Percentiles rank a stretch among this genome's conserved stretches.
phyloP scores from a whole-genome alignment of 306 rosid genomes.

The Hylodesmum podocarpum region DNA sequence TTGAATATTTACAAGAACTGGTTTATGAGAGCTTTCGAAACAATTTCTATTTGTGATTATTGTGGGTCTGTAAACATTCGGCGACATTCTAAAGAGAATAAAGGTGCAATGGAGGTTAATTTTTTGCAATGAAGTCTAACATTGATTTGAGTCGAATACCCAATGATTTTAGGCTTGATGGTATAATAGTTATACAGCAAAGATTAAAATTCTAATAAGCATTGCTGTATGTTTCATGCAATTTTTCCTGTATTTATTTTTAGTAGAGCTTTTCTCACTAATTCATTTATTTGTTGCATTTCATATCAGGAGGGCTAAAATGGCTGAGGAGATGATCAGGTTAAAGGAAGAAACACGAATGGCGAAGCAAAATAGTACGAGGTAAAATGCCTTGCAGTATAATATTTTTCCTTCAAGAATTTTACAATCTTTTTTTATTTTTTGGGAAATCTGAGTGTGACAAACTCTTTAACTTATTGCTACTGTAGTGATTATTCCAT shows the following conservation, averaged over 20 bases:
- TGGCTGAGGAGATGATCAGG: constrained; percentile 44
- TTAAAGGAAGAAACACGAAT: constrained; percentile 40
- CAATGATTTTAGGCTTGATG: neutral
- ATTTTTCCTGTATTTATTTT: neutral
- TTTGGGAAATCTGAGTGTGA: constrained; percentile 22
- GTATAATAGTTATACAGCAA: neutral
- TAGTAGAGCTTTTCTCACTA: neutral
- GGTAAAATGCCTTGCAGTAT: constrained; percentile 31
- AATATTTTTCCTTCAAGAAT: neutral
- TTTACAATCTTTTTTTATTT: constrained; percentile 11
- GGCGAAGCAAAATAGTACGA: constrained; percentile 29
- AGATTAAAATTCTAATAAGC: constrained; percentile 5
- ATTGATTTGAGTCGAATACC: neutral
- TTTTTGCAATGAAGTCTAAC: neutral
- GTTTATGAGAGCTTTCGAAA: neutral
- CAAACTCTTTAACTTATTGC: constrained; percentile 16
- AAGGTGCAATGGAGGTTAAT: neutral
- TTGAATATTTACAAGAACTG: too few relatives aligned
- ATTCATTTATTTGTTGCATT: constrained; percentile 16
- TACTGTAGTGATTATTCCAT: constrained; percentile 52
- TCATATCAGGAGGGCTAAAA: constrained; percentile 40
- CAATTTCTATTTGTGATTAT: neutral
- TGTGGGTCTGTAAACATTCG: constrained; percentile 2
- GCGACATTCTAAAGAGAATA: neutral
- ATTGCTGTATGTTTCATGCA: neutral